Percentiles rank a stretch among this genome's conserved stretches.
phyloP scores from a whole-genome alignment of 371 early-diverging fungal species.

The Apophysomyces variabilis region DNA sequence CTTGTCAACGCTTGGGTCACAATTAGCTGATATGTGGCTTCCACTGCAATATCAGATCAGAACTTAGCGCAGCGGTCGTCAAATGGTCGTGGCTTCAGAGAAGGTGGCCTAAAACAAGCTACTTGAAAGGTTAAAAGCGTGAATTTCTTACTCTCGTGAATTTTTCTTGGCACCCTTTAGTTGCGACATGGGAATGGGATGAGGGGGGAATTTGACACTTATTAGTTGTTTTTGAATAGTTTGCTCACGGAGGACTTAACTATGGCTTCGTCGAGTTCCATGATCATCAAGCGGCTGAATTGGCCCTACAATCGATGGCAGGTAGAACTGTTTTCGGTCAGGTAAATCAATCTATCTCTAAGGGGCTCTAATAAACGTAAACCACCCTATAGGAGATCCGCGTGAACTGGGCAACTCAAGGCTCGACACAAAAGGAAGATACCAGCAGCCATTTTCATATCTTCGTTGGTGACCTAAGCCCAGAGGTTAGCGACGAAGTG shows the following conservation, averaged over 20 bases:
- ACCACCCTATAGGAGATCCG: constrained; percentile 44
- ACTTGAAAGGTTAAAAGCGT: constrained; percentile 11
- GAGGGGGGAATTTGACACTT: not conserved
- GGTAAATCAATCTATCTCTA: constrained; percentile 29
- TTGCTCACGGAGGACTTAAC: constrained; percentile 57
- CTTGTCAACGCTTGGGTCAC: constrained; percentile 2
- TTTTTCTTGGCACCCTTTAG: not conserved
- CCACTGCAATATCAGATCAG: constrained; percentile 8
- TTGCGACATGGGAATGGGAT: not conserved
- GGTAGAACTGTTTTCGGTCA: constrained; percentile 71
- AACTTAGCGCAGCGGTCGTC: constrained; percentile 7
- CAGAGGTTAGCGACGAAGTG: constrained; percentile 81
- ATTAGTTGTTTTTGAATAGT: not conserved
- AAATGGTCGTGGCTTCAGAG: constrained; percentile 5
- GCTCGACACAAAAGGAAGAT: constrained; percentile 59
- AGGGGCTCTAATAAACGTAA: not conserved
- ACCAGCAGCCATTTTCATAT: constrained; percentile 74
- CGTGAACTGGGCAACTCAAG: constrained; percentile 56
- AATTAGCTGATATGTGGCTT: constrained; percentile 10
- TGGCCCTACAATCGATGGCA: constrained; percentile 76
- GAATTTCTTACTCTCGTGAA: constrained; percentile 9
- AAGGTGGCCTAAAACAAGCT: constrained; percentile 6
- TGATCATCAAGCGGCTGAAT: constrained; percentile 75
- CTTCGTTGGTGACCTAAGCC: constrained; percentile 86
- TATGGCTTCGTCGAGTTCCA: constrained; percentile 91